These are phyloP conservation scores for Coccomyxa sp. DNA, from an alignment of 139 green algal genomes.

Conservation along the genomic window DNA sequence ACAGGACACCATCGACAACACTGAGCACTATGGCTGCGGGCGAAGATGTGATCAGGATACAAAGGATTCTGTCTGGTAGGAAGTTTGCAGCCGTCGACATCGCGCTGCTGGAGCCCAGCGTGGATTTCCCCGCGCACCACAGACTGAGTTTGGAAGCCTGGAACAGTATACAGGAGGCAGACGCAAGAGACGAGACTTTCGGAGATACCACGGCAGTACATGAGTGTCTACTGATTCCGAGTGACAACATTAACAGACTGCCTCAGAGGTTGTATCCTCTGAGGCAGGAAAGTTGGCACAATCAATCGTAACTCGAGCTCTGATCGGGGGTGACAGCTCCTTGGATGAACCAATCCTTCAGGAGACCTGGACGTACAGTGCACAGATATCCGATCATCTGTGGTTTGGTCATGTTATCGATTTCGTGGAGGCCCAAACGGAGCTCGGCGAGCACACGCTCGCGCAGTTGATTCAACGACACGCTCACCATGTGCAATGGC, in stretches of 20 bases:
- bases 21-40: background rate
- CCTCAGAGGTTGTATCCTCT: background rate
- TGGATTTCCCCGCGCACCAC: background rate
- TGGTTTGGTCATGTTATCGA: background rate
- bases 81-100: background rate
- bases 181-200: background rate
- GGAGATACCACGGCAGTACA: background rate
- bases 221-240: background rate
- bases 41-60: background rate
- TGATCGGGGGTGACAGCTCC: background rate
- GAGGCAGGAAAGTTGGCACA: background rate
- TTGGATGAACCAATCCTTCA: background rate
- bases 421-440: background rate
- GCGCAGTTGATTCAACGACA: background rate
- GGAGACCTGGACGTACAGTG: background rate
- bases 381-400: background rate
- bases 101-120: background rate
- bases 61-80: background rate
- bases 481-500: background rate
- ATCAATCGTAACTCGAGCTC: background rate
- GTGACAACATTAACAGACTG: background rate
- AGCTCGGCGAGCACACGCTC: background rate
- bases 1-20: background rate
- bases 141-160: background rate
- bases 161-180: background rate